Base-by-base conservation (phyloP, 805 yeast species). In the Yarrowia bubula region DNA sequence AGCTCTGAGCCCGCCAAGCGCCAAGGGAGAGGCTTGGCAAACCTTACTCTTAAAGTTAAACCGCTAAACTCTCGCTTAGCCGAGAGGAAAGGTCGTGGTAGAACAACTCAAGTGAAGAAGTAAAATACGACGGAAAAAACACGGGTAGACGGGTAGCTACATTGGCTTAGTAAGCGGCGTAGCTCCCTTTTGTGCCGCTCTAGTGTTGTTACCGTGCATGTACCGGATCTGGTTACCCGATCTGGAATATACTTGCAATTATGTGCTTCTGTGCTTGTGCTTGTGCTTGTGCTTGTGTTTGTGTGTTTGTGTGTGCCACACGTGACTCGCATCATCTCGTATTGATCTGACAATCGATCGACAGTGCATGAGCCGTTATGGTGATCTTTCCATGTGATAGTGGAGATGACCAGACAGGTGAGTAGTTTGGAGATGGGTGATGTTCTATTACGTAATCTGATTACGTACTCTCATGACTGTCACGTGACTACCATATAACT, bases 311-410 rank as follows among this genome's bases (percentile, higher is more conserved):
- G 43, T 15, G 46, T 7, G 28, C 46, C 10, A 42, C 37, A 13
- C 48, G 48, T 22, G 48, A 43, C 48, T 13, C 13, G 32, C 13
- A 11, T 13, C 10, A 10, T 17, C 55, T 48, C 41, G 55, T 48
- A 48, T 48, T 48, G 55, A 48, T 48, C 41, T 48, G 31, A 8
- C 55, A 33, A 48, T 35, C 55, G 55, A 48, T 48, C 55, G 55
- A 13, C 55, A 48, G 17, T 48, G 41, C 55, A 48, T 48, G 55
- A 35, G 55, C 55, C 55, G 55, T 48, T 48, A 18, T 35, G 55
- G 31, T 28, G 17, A 48, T 48, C 55, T 48, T 18, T 5, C 17
- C 55, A 48, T 48, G 55, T 48, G 55, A 48, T 33, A n/a, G 18
- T 32, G 51, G n/a, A 11, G 32, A 22, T 22, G 38, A 35, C 13